phyloP scores from a whole-genome alignment of 345 rosid species.

The Excoecaria agallocha region DNA sequence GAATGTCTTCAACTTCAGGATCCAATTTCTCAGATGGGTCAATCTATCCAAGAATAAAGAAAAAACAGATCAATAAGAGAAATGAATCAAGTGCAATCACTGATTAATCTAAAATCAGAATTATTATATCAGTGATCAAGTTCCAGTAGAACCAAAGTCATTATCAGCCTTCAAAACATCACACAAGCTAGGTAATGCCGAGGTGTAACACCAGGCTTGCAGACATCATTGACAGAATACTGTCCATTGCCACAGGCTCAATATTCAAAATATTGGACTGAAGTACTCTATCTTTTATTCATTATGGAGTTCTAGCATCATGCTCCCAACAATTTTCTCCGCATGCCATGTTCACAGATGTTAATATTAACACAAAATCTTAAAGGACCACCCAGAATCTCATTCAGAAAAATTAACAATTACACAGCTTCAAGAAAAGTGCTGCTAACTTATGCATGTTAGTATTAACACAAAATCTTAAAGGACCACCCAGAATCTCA shows the following conservation, averaged over 20 bases:
- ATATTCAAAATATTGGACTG: background rate
- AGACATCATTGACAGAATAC: background rate
- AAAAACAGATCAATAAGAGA: slow-evolving; percentile 5
- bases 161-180: background rate
- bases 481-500: no score
- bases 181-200: background rate
- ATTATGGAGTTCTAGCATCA: background rate
- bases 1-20: slow-evolving; percentile 91
- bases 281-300: background rate
- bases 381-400: no score
- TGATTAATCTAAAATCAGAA: background rate
- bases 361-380: no score
- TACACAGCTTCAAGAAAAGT: no score
- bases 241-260: background rate
- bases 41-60: slow-evolving; percentile 44
- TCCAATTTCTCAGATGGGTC: slow-evolving; percentile 89
- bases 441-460: no score
- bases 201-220: background rate
- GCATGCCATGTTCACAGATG: background rate
- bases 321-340: background rate
- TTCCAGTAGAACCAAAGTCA: background rate
- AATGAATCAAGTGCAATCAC: background rate
- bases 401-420: no score
- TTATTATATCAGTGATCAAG: background rate
- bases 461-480: no score